A percentile compares a stretch with the other conserved stretches of the same genome.
phyloP scores from a whole-genome alignment of 495 filamentous ascomycete species.

The Ascodesmis nigricans region DNA sequence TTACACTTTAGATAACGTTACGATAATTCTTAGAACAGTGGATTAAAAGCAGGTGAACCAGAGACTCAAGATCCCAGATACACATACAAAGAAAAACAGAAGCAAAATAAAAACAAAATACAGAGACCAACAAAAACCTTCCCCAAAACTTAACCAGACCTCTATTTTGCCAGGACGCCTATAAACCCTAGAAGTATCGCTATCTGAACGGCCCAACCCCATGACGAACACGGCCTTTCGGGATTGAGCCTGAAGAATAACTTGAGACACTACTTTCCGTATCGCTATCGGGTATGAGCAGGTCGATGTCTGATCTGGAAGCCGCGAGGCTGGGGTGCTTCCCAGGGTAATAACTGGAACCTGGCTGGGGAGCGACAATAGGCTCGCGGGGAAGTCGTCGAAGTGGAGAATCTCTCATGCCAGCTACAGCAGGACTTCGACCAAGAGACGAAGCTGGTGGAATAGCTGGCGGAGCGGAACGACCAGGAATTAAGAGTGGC shows the following conservation, averaged over 20 bases:
- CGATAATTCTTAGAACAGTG: too few species aligned
- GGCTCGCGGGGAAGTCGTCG: not conserved
- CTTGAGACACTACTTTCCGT: not conserved
- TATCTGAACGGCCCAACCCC: not conserved
- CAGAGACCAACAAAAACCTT: not conserved
- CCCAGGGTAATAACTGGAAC: conserved; percentile 11
- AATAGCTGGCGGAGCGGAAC: conserved; percentile 6
- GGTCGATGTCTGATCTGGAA: not conserved
- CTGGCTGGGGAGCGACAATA: conserved; percentile 4
- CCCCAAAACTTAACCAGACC: not conserved
- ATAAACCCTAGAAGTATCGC: not conserved
- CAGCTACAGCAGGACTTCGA: conserved; percentile 2
- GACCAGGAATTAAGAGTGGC: conserved; percentile 1
- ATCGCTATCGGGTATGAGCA: not conserved
- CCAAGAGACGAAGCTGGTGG: conserved; percentile 7
- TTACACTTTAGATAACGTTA: too few species aligned
- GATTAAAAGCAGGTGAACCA: too few species aligned
- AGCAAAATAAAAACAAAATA: not conserved
- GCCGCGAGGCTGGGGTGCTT: conserved; percentile 7
- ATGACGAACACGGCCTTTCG: not conserved
- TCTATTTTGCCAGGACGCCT: not conserved
- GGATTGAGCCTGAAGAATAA: too few species aligned
- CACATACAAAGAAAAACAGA: not conserved
- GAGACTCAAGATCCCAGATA: too few species aligned
- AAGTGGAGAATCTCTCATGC: conserved; percentile 6